phyloP scores from a whole-genome alignment of 2,329 filamentous ascomycete genomes.

The Harringtonia lauricola region DNA sequence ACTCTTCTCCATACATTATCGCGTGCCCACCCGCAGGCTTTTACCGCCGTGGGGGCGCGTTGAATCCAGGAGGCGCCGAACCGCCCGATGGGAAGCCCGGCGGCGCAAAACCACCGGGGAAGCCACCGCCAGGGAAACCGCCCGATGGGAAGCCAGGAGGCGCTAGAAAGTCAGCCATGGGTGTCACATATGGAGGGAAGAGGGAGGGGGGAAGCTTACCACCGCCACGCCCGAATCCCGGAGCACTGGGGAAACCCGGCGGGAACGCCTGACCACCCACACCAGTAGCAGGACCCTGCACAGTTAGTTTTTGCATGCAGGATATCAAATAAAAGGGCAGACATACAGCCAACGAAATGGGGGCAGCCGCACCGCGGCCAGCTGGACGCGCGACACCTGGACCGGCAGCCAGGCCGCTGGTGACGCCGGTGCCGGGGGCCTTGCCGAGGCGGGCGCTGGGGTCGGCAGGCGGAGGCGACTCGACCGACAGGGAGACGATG shows the following conservation, averaged over 20 bases:
- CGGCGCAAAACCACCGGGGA: conserved; percentile 21
- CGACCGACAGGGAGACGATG: conserved; percentile 89
- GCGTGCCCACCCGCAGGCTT: background rate
- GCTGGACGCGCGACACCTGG: conserved; percentile 86
- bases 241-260: conserved; percentile 39
- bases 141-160: conserved; percentile 22
- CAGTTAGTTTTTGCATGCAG: background rate
- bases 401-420: conserved; percentile 66
- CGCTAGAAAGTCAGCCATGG: conserved; percentile 18
- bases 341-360: conserved; percentile 68
- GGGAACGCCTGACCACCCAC: conserved; percentile 61
- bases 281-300: conserved; percentile 68
- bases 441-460: conserved; percentile 82
- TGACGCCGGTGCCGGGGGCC: conserved; percentile 54
- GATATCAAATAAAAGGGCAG: conserved; percentile 12
- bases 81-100: conserved; percentile 32
- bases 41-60: conserved; percentile 56
- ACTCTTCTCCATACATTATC: conserved; percentile 5
- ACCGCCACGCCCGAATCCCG: conserved; percentile 41
- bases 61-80: conserved; percentile 59
- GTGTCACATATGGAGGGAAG: no score
- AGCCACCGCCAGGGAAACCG: conserved; percentile 26
- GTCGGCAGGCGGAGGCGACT: conserved; percentile 90
- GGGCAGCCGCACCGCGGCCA: conserved; percentile 61
- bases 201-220: no score